Evolutionary conservation across 257 asterid species (phyloP), one percentile per base, ranked within the genome.

Genomic region (Linderniella brevidens): DNA sequence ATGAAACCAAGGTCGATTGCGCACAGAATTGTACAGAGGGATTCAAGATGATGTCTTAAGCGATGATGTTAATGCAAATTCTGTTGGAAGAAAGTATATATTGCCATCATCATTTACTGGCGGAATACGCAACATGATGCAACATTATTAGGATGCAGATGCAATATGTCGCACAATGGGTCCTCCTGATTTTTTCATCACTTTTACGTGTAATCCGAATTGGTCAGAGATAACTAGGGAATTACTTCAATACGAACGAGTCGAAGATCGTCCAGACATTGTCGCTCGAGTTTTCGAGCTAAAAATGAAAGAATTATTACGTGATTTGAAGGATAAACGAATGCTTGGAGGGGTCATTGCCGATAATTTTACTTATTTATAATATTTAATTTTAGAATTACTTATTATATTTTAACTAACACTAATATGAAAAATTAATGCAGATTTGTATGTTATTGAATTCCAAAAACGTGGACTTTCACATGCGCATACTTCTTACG

Each of bases 401-500:
- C n/a, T 25, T 25, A 9, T 2, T 14, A 13, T 7, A 8, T 3
- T 14, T 15, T 47, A 13, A 3, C 17, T 25, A 25, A 25, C 32
- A 25, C n/a, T 25, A 19, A n/a, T 1, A n/a, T 32, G 10, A 6
- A 12, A 17, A 5, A 12, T 12, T 11, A 14, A 4, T 43, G n/a
- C 41, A 56, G 55, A 56, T 46, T 7, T 46, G 19, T 35, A 18
- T 56, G 54, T 56, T 12, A 46, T 19, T 1, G 62, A 48, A 25
- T 57, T 57, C 17, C 43, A 57, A 49, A 57, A 49, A 13, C n/a
- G 44, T 14, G 48, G 49, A 38, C 35, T 51, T 4, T 15, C 46
- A 6, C 37, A 51, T 51, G 35, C 46, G 6, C 36, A 16, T 51
- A 8, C 25, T 49, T 18, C 12, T 48, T 25, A 49, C 37, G 6